These are phyloP conservation scores for Aspergillus brunneoviolaceus DNA, from an alignment of 2,329 filamentous ascomycete species.

Conservation along the genomic window DNA sequence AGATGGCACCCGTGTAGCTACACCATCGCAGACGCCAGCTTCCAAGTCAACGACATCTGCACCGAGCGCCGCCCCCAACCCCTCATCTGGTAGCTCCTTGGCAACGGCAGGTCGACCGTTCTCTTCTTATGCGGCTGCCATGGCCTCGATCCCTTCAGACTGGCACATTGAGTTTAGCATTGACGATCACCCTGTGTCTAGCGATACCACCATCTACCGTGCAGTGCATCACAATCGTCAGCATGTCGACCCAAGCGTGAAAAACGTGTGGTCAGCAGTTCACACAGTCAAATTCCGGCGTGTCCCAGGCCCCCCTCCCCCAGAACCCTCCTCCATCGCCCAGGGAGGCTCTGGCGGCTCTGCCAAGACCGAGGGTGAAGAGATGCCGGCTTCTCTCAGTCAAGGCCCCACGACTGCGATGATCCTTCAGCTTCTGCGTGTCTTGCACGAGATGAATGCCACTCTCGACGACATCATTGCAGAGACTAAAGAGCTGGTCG, in stretches of 20 bases:
- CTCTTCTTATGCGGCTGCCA: slow-evolving; percentile 76
- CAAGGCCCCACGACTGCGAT: slow-evolving; percentile 82
- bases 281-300: slow-evolving; percentile 91
- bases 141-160: slow-evolving; percentile 78
- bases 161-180: slow-evolving; percentile 98
- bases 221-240: slow-evolving; percentile 75
- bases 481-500: slow-evolving; percentile 69
- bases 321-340: slow-evolving; percentile 65
- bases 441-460: slow-evolving; percentile 87
- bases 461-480: slow-evolving; percentile 89
- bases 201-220: slow-evolving; percentile 93
- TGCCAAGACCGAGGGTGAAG: slow-evolving; percentile 56
- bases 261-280: slow-evolving; percentile 84
- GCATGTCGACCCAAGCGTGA: slow-evolving; percentile 59
- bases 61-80: slow-evolving; percentile 23
- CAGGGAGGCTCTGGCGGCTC: slow-evolving; percentile 50
- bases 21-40: slow-evolving; percentile 65
- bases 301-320: slow-evolving; percentile 76
- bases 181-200: slow-evolving; percentile 76
- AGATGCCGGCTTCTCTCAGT: slow-evolving; percentile 74
- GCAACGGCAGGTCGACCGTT: slow-evolving; percentile 60
- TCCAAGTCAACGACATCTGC: slow-evolving; percentile 43
- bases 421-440: slow-evolving; percentile 83
- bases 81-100: slow-evolving; percentile 44
- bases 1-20: slow-evolving; percentile 82